Conservation (phyloP, 78 protist species). For the Dictyostelium purpureum region DNA sequence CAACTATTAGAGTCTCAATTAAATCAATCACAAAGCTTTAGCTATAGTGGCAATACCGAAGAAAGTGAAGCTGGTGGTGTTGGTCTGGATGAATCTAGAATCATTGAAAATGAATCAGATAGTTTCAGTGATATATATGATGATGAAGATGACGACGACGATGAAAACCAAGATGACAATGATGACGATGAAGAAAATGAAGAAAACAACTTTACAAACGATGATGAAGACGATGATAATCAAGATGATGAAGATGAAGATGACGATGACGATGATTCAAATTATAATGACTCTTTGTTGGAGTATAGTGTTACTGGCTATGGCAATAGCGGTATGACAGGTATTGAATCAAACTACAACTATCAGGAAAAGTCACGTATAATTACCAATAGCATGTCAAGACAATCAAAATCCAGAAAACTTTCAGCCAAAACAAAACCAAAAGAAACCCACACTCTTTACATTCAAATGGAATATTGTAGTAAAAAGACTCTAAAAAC, state of each 20-base stretch:
- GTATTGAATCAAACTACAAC: neutral
- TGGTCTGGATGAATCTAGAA: neutral
- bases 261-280: too few species aligned
- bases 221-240: too few species aligned
- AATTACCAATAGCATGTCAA: neutral
- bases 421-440: neutral
- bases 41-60: neutral
- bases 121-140: neutral
- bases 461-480: slow-evolving; percentile 88
- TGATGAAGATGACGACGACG: neutral
- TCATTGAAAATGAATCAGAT: neutral
- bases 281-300: too few species aligned
- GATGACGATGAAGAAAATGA: slow-evolving; percentile 18
- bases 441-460: slow-evolving; percentile 69
- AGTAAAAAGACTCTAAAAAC: slow-evolving; percentile 70
- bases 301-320: neutral
- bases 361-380: neutral
- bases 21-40: neutral
- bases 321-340: neutral
- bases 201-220: neutral
- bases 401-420: neutral
- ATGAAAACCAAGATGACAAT: slow-evolving; percentile 5
- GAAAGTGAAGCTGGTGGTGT: neutral
- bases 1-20: neutral
- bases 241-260: too few species aligned